Conservation (phyloP, 2,329 filamentous ascomycete species). For the Zymoseptoria passerinii region DNA sequence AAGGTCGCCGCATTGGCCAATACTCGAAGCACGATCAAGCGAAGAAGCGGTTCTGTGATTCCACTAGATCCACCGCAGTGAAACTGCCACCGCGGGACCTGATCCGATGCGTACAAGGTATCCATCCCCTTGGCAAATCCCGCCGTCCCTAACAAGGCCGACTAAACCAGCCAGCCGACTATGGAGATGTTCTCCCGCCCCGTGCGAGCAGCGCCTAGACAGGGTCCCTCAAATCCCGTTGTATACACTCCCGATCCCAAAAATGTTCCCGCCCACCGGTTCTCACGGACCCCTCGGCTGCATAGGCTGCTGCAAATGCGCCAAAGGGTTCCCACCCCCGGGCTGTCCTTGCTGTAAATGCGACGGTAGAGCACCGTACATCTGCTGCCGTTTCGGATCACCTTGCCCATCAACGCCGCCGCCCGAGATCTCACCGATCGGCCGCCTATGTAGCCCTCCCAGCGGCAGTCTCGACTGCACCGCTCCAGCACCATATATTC, state of each 20-base stretch:
- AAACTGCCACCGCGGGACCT: not conserved
- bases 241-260: not conserved
- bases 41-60: not conserved
- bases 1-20: not conserved
- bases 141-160: too few relatives aligned
- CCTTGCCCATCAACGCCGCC: constrained; percentile 43
- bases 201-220: not conserved
- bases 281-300: constrained; percentile 3
- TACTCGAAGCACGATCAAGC: not conserved
- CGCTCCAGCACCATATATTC: not conserved
- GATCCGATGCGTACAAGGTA: not conserved
- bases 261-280: not conserved
- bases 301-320: constrained; percentile 11
- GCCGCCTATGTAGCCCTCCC: constrained; percentile 41
- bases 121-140: too few relatives aligned
- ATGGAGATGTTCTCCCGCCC: too few relatives aligned
- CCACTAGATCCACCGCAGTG: not conserved
- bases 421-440: constrained; percentile 54
- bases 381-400: constrained; percentile 51
- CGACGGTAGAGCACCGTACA: constrained; percentile 40
- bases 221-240: not conserved
- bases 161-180: too few relatives aligned
- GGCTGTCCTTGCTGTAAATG: constrained; percentile 29
- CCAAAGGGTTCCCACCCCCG: constrained; percentile 36
- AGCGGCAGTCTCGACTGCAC: not conserved